phyloP scores from a whole-genome alignment of 1,284 basidiomycete genomes.

The Malassezia vespertilionis region DNA sequence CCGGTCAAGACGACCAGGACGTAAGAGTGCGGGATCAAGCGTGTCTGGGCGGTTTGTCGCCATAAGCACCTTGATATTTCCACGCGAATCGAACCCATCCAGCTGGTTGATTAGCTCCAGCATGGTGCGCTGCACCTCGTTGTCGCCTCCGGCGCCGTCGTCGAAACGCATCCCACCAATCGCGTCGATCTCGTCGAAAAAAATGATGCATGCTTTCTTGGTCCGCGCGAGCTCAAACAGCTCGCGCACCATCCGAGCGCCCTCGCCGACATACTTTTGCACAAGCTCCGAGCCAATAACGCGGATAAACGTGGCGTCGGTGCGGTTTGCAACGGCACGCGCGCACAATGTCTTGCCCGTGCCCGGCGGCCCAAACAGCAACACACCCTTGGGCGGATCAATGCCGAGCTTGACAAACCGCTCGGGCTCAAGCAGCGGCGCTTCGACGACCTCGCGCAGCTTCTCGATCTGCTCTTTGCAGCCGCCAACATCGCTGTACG shows the following conservation, averaged over 20 bases:
- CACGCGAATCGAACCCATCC: constrained; percentile 94
- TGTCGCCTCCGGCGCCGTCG: constrained; percentile 96
- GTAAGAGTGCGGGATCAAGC: constrained; percentile 86
- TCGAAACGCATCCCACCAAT: constrained; percentile 98
- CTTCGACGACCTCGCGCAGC: constrained; percentile 93
- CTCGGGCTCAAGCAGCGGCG: constrained; percentile 79
- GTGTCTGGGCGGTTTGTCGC: constrained; percentile 98
- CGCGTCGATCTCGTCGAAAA: constrained; percentile 96
- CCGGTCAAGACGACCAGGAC: constrained; percentile 90
- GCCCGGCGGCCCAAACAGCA: constrained; percentile 88
- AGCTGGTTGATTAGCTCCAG: constrained; percentile 97
- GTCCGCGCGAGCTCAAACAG: constrained; percentile 97
- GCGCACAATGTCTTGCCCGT: constrained; percentile 98
- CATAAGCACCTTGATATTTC: constrained; percentile 99
- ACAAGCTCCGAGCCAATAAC: constrained; percentile 98
- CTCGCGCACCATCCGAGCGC: constrained; percentile 95
- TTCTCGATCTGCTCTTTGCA: constrained; percentile 99
- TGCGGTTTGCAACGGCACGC: constrained; percentile 93
- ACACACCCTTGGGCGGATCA: constrained; percentile 94
- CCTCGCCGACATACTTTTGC: constrained; percentile 98
- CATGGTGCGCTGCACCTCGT: constrained; percentile 99
- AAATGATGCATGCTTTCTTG: constrained; percentile 99
- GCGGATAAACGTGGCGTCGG: constrained; percentile 97
- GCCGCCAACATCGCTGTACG: constrained; percentile 93
- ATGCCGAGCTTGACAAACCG: constrained; percentile 96